phyloP scores from a whole-genome alignment of 495 filamentous ascomycete species.

The Penicillium silybi region DNA sequence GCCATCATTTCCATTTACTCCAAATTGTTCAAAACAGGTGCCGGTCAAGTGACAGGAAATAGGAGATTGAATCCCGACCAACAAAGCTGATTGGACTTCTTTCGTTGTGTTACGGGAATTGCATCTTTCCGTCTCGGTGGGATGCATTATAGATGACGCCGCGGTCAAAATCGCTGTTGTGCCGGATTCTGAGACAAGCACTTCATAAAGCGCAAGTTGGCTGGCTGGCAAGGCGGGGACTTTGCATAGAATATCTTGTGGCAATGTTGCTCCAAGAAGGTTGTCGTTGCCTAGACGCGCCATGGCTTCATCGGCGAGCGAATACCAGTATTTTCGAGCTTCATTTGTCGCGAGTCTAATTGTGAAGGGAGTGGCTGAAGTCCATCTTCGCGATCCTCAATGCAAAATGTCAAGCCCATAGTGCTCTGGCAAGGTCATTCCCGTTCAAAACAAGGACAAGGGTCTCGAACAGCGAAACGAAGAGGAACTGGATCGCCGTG shows the following conservation, averaged over 20 bases:
- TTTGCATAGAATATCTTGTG: constrained; percentile 2
- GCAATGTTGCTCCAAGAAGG: background rate
- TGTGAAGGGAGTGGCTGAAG: background rate
- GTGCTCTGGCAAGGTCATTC: too few relatives aligned
- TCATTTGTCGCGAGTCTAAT: constrained; percentile 1
- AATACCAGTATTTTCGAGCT: constrained; percentile 6
- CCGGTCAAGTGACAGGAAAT: background rate
- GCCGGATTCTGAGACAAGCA: background rate
- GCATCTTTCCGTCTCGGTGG: background rate
- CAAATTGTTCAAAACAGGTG: background rate
- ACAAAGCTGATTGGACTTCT: background rate
- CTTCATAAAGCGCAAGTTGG: constrained; percentile 2
- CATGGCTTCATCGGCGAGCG: constrained; percentile 2
- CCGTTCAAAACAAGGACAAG: too few relatives aligned
- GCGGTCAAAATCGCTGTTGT: constrained; percentile 1
- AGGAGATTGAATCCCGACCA: background rate
- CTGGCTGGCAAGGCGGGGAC: background rate
- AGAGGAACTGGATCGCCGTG: too few relatives aligned
- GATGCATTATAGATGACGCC: background rate
- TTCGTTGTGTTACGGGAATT: background rate
- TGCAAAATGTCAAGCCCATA: too few relatives aligned
- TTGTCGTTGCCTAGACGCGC: background rate
- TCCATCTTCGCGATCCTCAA: too few relatives aligned
- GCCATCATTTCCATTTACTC: background rate
- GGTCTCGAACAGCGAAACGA: too few relatives aligned